These are phyloP conservation scores for Monosporascus cannonballus DNA, from an alignment of 2,329 filamentous ascomycete species.

Conservation along the genomic window DNA sequence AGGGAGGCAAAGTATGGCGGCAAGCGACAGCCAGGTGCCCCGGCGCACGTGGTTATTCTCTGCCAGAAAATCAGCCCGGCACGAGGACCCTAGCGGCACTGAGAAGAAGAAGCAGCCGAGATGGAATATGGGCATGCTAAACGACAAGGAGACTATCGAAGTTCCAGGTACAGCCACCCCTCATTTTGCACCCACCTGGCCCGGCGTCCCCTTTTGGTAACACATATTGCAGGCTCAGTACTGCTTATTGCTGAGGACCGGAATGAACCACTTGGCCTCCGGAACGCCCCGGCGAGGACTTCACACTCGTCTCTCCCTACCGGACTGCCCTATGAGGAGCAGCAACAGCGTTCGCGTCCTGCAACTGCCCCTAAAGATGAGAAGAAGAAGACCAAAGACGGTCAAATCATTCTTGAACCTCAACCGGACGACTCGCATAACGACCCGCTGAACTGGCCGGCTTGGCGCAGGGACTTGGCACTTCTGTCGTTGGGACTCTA, in stretches of 20 bases:
- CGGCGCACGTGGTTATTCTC: slow-evolving; percentile 15
- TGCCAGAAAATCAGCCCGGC: slow-evolving; percentile 3
- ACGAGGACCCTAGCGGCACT: slow-evolving; percentile 5
- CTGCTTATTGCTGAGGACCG: slow-evolving; percentile 48
- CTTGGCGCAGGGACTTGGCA: slow-evolving; percentile 73
- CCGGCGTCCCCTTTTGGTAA: slow-evolving; percentile 1
- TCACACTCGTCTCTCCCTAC: slow-evolving; percentile 52
- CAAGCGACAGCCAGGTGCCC: slow-evolving; percentile 4
- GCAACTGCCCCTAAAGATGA: slow-evolving; percentile 24
- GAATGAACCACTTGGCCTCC: slow-evolving; percentile 54
- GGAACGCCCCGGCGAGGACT: slow-evolving; percentile 49
- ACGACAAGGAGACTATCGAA: slow-evolving; percentile 74
- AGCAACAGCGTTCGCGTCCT: slow-evolving; percentile 12
- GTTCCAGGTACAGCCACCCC: slow-evolving; percentile 62
- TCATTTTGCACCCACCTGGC: neutral
- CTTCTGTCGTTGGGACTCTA: slow-evolving; percentile 82
- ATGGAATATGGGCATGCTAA: slow-evolving; percentile 74
- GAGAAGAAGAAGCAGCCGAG: slow-evolving; percentile 11
- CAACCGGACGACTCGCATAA: slow-evolving; percentile 89
- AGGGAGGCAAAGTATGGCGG: slow-evolving; percentile 12
- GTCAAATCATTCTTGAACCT: slow-evolving; percentile 79
- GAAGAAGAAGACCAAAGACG: slow-evolving; percentile 75
- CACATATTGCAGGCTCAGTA: slow-evolving; percentile 44
- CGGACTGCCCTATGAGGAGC: slow-evolving; percentile 33
- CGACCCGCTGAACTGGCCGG: slow-evolving; percentile 88